These are phyloP conservation scores for Fusarium nematophilum DNA, from an alignment of 2,329 filamentous ascomycete species.

Conservation along the genomic window DNA sequence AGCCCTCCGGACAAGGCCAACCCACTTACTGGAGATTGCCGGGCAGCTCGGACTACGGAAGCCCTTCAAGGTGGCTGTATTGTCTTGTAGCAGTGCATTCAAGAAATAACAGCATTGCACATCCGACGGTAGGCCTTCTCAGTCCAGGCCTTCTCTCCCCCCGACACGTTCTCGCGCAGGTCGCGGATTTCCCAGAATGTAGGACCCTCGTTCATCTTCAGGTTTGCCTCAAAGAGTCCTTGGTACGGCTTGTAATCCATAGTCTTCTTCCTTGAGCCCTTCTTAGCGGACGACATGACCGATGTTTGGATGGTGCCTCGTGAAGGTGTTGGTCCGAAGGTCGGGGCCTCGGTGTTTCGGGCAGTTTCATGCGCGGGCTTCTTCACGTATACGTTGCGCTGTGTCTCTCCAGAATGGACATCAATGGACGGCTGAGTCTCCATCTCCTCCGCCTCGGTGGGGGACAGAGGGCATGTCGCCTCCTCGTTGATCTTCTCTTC, in stretches of 20 bases:
- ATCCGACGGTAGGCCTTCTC: constrained; percentile 62
- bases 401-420: constrained; percentile 60
- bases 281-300: constrained; percentile 47
- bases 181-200: constrained; percentile 65
- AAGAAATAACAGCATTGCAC: constrained; percentile 61
- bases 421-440: constrained; percentile 65
- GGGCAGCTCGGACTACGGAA: constrained; percentile 24
- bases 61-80: not conserved
- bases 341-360: constrained; percentile 47
- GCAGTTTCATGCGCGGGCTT: constrained; percentile 47
- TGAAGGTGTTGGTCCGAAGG: constrained; percentile 45
- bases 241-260: constrained; percentile 59
- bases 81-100: constrained; percentile 24
- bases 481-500: constrained; percentile 50
- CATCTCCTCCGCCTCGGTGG: constrained; percentile 62
- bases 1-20: constrained; percentile 2
- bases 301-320: constrained; percentile 34
- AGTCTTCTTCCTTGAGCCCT: constrained; percentile 53
- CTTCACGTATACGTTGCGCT: constrained; percentile 53
- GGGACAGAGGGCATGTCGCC: constrained; percentile 59
- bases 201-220: constrained; percentile 60
- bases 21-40: constrained; percentile 3
- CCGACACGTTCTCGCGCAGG: constrained; percentile 58
- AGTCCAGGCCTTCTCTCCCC: constrained; percentile 64
- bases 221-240: constrained; percentile 62